Evolutionary conservation across 164 flowering plant genomes (phyloP), one percentile per base, ranked within the genome.

Genomic region (Dillenia turbinata): DNA sequence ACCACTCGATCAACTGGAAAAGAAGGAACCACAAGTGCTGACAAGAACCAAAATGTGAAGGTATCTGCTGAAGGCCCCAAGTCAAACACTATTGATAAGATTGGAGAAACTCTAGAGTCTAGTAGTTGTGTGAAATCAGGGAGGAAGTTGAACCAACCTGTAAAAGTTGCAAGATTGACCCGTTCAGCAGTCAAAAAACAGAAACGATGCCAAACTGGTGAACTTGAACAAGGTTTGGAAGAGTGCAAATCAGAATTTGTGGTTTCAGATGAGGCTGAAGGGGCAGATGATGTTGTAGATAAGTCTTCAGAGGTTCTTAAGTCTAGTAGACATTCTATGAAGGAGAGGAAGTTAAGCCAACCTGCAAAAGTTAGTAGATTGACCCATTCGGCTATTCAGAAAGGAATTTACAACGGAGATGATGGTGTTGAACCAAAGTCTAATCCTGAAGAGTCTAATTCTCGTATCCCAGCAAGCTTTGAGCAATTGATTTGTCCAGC

Each of bases 361-460:
- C 50, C 71, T 17, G 19, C 48, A 11, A 22, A 50, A 14, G 2
- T 40, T 8, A 19, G 58, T 50, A 59, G 74, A 48, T 33, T 71
- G 33, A 66, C 73, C 49, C 65, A 47, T 49, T 77, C 71, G 10
- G 50, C 60, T 47, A 14, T 47, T 58, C 59, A 26, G 17, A 52
- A 22, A 40, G 54, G 33, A 49, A 49, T n/a, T 40, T 58, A 15
- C 44, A 33, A 9, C 46, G 24, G 15, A 44, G 56, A 62, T 62
- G 53, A 17, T 14, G 53, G 56, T 43, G 56, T 44, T 52, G 62
- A 63, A 47, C 22, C 15, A 12, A 56, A n/a, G 1, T 11, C 63
- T 52, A 40, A 61, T n/a, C 8, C 22, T 59, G 66, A 50, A 47
- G 68, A 61, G 15, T 40, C 33, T 43, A 56, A 60, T 14, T 56